Conservation (phyloP, 2,329 filamentous ascomycete genomes). For the Colletotrichum tropicicola region DNA sequence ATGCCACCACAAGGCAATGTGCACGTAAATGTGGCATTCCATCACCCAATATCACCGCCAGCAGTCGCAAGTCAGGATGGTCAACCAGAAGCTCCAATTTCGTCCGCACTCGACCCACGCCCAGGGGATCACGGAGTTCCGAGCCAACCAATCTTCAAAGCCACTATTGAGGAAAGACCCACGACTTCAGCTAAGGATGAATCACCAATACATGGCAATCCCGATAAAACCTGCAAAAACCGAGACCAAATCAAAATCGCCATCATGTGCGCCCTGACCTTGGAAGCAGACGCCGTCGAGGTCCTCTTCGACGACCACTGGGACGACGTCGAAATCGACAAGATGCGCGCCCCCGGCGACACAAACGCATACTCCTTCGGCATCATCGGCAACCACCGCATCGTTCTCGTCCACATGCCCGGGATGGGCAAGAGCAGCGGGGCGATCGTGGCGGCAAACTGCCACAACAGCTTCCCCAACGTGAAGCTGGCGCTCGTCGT, state of each 20-base stretch:
- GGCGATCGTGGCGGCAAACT: conserved; percentile 33
- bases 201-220: background rate
- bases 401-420: conserved; percentile 40
- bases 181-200: background rate
- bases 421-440: conserved; percentile 40
- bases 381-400: conserved; percentile 32
- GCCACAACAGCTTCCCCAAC: conserved; percentile 43
- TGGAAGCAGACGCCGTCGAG: conserved; percentile 36
- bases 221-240: background rate
- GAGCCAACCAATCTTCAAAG: no score
- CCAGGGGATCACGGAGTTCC: no score
- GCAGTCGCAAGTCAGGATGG: no score
- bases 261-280: conserved; percentile 38
- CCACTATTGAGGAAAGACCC: background rate
- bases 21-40: no score
- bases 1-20: no score
- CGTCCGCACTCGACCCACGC: no score
- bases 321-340: conserved; percentile 29
- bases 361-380: conserved; percentile 40
- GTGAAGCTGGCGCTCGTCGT: conserved; percentile 46
- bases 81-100: no score
- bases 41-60: no score
- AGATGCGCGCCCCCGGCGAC: conserved; percentile 34
- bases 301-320: conserved; percentile 39
- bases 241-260: conserved; percentile 33